phyloP scores from a whole-genome alignment of 2,329 filamentous ascomycete species.

The Meredithiella fracta region DNA sequence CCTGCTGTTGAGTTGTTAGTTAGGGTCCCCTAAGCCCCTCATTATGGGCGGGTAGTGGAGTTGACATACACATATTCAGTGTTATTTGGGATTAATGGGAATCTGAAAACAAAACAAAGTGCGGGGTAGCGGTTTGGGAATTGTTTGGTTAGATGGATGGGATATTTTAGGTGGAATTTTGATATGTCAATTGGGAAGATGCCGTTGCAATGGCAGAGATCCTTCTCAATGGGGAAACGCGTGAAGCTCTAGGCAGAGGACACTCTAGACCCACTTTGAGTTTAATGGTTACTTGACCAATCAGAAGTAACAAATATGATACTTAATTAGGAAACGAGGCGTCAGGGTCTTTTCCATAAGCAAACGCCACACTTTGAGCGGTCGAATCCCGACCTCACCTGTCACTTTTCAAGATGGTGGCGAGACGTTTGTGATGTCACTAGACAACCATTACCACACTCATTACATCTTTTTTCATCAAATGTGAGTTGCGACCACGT shows the following conservation, averaged over 20 bases:
- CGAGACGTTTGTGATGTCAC: not conserved
- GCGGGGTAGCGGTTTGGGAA: not conserved
- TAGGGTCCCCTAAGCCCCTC: not conserved
- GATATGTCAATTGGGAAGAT: not conserved
- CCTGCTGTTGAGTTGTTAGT: constrained; percentile 4
- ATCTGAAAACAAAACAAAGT: not conserved
- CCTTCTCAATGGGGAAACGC: not conserved
- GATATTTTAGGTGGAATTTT: not conserved
- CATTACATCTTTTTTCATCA: not conserved
- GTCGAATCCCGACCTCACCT: not conserved
- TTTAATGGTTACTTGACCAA: constrained; percentile 1
- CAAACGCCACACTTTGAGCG: not conserved
- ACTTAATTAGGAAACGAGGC: not conserved
- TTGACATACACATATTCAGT: not conserved
- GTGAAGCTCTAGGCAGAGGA: not conserved
- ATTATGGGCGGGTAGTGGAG: not conserved
- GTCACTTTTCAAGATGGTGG: not conserved
- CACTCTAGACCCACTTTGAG: not conserved
- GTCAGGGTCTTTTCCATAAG: not conserved
- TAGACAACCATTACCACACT: not conserved
- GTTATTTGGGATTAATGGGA: not conserved
- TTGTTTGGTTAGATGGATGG: not conserved
- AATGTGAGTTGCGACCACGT: not conserved
- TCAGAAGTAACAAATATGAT: not conserved
- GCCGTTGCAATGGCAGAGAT: not conserved